These are phyloP conservation scores for Phytophthora melonis DNA, from an alignment of 352 stramenopile genomes.

Conservation along the genomic window DNA sequence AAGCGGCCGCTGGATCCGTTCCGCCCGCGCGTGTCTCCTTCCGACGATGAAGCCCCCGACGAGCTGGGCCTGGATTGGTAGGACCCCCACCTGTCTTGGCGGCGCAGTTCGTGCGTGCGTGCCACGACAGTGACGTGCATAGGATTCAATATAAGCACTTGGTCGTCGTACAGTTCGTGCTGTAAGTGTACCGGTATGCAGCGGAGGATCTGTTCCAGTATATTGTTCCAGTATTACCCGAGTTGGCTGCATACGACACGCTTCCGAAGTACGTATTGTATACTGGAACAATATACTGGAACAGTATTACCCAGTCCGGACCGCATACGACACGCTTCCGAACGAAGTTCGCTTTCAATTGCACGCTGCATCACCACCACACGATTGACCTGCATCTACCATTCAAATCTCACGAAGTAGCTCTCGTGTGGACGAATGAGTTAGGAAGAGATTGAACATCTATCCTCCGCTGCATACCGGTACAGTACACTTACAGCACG, in stretches of 20 bases:
- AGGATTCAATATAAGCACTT: slow-evolving; percentile 27
- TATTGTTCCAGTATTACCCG: no score
- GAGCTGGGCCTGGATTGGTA: slow-evolving; percentile 38
- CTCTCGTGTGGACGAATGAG: not conserved
- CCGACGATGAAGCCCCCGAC: slow-evolving; percentile 28
- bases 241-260: no score
- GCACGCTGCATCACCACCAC: slow-evolving; percentile 9
- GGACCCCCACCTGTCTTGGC: not conserved
- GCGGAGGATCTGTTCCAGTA: no score
- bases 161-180: not conserved
- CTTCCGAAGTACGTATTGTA: no score
- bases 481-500: no score
- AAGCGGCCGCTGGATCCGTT: slow-evolving; percentile 30
- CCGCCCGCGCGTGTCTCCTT: slow-evolving; percentile 30
- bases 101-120: slow-evolving; percentile 8
- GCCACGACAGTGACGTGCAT: slow-evolving; percentile 1
- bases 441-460: no score
- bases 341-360: slow-evolving; percentile 14
- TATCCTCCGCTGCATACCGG: no score
- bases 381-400: slow-evolving; percentile 16
- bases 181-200: no score
- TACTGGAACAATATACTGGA: no score
- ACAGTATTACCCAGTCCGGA: no score
- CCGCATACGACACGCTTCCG: slow-evolving; percentile 2
- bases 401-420: slow-evolving; percentile 14